Conservation (phyloP, 345 rosid genomes). For the Pugionium cornutum region DNA sequence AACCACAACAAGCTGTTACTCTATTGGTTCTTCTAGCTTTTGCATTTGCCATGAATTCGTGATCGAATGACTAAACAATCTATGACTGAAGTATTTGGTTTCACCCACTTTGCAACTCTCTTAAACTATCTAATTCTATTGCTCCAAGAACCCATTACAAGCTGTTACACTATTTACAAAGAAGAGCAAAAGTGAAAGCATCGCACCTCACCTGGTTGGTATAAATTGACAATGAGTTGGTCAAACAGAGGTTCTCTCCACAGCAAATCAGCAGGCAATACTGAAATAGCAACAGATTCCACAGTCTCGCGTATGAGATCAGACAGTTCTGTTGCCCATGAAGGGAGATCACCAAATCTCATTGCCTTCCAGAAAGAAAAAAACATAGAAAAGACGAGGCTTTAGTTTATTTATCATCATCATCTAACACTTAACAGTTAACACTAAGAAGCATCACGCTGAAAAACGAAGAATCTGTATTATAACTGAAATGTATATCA, state of each 20-base stretch:
- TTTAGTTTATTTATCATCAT: background rate
- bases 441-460: conserved; percentile 11
- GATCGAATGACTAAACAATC: background rate
- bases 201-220: conserved; percentile 89
- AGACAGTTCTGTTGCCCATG: conserved; percentile 65
- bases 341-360: conserved; percentile 90
- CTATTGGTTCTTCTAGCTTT: conserved; percentile 1
- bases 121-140: background rate
- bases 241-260: conserved; percentile 84
- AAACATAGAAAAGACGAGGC: background rate
- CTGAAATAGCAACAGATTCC: conserved; percentile 31
- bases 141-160: background rate
- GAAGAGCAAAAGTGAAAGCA: background rate
- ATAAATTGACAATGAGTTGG: conserved; percentile 73
- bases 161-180: background rate
- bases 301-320: conserved; percentile 53
- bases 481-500: background rate
- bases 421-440: background rate
- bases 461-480: background rate
- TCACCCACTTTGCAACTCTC: background rate
- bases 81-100: background rate
- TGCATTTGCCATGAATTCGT: background rate
- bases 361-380: conserved; percentile 54
- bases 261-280: conserved; percentile 58
- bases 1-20: conserved; percentile 7